These are phyloP conservation scores for Vanderwaltozyma verrucispora DNA, from an alignment of 805 yeast genomes.

Conservation along the genomic window DNA sequence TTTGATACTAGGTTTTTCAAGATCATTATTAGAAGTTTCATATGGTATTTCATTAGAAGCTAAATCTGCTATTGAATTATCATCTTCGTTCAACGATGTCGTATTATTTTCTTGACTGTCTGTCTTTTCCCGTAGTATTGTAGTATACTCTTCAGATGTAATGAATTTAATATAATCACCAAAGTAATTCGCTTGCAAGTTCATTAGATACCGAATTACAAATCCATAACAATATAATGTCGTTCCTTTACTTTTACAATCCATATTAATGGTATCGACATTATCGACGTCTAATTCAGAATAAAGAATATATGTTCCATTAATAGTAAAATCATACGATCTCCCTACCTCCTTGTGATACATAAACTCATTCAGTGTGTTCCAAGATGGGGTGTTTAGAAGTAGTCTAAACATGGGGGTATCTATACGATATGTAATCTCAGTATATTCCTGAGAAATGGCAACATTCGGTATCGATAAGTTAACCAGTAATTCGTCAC, in stretches of 20 bases:
- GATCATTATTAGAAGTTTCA: no score
- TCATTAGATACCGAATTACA: slow-evolving; percentile 62
- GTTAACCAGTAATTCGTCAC: slow-evolving; percentile 40
- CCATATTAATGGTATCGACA: slow-evolving; percentile 57
- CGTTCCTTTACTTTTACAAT: slow-evolving; percentile 55
- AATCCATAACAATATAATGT: slow-evolving; percentile 71
- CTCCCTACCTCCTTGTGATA: slow-evolving; percentile 54
- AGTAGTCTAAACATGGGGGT: slow-evolving; percentile 55
- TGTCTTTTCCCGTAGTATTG: background rate
- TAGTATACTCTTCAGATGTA: slow-evolving; percentile 73
- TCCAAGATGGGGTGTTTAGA: slow-evolving; percentile 85
- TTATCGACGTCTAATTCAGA: slow-evolving; percentile 51
- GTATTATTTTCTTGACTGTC: background rate
- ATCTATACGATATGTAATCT: slow-evolving; percentile 37
- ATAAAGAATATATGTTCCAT: slow-evolving; percentile 57
- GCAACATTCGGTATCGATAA: slow-evolving; percentile 50
- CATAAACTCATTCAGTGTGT: slow-evolving; percentile 66
- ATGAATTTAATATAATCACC: slow-evolving; percentile 78
- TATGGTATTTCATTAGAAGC: background rate
- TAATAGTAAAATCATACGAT: slow-evolving; percentile 47
- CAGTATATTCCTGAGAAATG: slow-evolving; percentile 40
- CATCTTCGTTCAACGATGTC: background rate
- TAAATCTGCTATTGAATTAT: slow-evolving; percentile 2
- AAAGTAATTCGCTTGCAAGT: slow-evolving; percentile 77
- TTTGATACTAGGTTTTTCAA: slow-evolving; percentile 4